phyloP scores from a whole-genome alignment of 2,329 filamentous ascomycete genomes.

The Mycocentrospora acerina region DNA sequence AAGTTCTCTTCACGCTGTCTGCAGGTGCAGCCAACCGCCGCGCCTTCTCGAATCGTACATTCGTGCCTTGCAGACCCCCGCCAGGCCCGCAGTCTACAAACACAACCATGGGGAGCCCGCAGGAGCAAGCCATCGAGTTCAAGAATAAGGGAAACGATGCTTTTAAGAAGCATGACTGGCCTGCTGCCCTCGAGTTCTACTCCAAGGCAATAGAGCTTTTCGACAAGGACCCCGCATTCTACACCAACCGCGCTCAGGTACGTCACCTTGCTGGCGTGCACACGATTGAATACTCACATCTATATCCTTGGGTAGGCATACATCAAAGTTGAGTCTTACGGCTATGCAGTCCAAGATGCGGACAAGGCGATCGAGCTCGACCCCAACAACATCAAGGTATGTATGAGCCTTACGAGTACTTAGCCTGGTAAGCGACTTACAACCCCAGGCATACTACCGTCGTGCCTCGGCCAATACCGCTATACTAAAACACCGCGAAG shows the following conservation, averaged over 20 bases:
- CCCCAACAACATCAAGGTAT: slow-evolving; percentile 82
- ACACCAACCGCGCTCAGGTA: slow-evolving; percentile 93
- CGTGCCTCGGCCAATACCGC: slow-evolving; percentile 89
- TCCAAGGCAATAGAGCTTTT: slow-evolving; percentile 83
- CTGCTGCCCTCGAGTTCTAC: slow-evolving; percentile 78
- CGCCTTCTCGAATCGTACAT: slow-evolving; percentile 17
- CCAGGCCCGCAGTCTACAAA: slow-evolving; percentile 12
- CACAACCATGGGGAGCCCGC: slow-evolving; percentile 41
- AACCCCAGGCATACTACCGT: slow-evolving; percentile 80
- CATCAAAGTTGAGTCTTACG: slow-evolving; percentile 94
- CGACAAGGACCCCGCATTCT: slow-evolving; percentile 83
- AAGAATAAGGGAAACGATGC: slow-evolving; percentile 96
- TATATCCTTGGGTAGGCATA: slow-evolving; percentile 62
- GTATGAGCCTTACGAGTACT: slow-evolving; percentile 47
- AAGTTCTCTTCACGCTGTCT: slow-evolving; percentile 5
- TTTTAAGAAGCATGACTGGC: slow-evolving; percentile 86
- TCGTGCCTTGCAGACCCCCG: slow-evolving; percentile 12
- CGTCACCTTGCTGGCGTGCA: slow-evolving; percentile 34
- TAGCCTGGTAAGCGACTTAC: slow-evolving; percentile 5
- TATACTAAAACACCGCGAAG: slow-evolving; percentile 84
- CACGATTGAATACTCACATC: slow-evolving; percentile 26
- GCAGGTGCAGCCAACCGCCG: slow-evolving; percentile 14
- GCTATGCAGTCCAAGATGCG: slow-evolving; percentile 87
- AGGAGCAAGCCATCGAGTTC: slow-evolving; percentile 74
- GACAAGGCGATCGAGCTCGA: slow-evolving; percentile 90